Evolutionary conservation across 2,329 filamentous ascomycete species (phyloP), one percentile per base, ranked within the genome.

Genomic region (Chlorencoelia australis): DNA sequence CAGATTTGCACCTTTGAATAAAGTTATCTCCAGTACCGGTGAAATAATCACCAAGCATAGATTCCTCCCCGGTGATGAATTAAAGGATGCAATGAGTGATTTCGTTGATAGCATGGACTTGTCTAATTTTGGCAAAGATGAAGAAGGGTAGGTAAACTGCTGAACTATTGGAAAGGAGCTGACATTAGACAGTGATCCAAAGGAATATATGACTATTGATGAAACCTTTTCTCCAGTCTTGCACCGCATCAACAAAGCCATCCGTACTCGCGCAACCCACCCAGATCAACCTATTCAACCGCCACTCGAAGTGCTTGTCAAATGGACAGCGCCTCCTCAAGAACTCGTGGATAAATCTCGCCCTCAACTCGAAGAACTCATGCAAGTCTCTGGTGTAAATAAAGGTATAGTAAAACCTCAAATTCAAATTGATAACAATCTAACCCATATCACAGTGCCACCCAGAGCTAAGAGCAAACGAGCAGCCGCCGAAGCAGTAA

Each of bases 91-190:
- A 1, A 96, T 98, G 88, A 81, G 79, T 56, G 76, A 85, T 45
- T 96, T 89, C 49, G 86, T 98, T 6, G 86, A 96, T 56, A 76
- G 75, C 6, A 94, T 98, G 89, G 88, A 95, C 51, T 65, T 98
- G 2, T 81, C 80, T 1, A 68, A 59, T 0, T 76, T 80, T 51
- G 80, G 70, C 7, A 71, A 67, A 30, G 81, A 94, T 50, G 83
- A 91, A 30, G 73, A 88, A 28, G 84, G 79, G 75, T 83, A 60
- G 51, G 68, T 14, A 9, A 3, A 20, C 15, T 2, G n/a, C 6
- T 11, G 6, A 24, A 7, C 4, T 25, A n/a, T 15, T 59, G 19
- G 4, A 17, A n/a, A 1, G 9, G 4, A 16, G 21, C 39, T 45
- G 13, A 48, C 29, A 15, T 27, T 34, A 18, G 5, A 15, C 40